Evolutionary conservation across 2,329 filamentous ascomycete genomes (phyloP), one percentile per base, ranked within the genome.

Genomic region (Allantophomopsis cytisporea): DNA sequence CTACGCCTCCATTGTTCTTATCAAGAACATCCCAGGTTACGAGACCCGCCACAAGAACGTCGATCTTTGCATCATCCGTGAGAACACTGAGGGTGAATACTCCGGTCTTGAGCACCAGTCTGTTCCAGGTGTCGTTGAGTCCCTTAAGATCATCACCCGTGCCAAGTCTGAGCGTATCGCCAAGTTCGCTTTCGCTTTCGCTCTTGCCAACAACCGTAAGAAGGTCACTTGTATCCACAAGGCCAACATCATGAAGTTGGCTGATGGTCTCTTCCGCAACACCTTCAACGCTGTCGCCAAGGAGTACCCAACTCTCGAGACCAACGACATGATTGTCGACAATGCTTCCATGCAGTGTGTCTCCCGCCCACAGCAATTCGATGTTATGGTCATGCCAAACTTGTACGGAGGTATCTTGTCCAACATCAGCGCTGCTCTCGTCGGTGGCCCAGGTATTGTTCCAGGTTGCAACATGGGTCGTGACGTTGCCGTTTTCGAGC

Each of bases 161-260:
- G 87, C 87, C 65, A 96, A 98, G 76, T 94, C 87, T 41, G 91
- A 98, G 79, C 86, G 91, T 60, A 98, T 98, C 58, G 86, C 89
- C 68, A 94, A 94, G 69, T 98, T 98, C 60, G 91, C 91, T 50
- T 96, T 96, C 64, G 82, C 83, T 60, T 98, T 98, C 59, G 91
- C 91, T 43, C 81, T 96, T 43, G 91, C 91, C 65, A 98, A 98
- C 76, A 89, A 93, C 76, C 80, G 91, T 61, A 89, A 93, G 75
- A 96, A 96, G 83, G 86, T 98, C 42, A 96, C 91, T 51, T 95
- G 89, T 71, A 96, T 98, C 61, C 91, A 98, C 82, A 98, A 98
- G 77, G 91, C 91, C 68, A 98, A 98, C 76, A 98, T 98, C 71
- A 98, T 98, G 91, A 98, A 98, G 77, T 76, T 98, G 43, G 89